A percentile compares a stretch with the other conserved stretches of the same genome.
These are phyloP conservation scores for Talaromyces stipitatus DNA, from an alignment of 495 filamentous ascomycete genomes.

Conservation along the genomic window DNA sequence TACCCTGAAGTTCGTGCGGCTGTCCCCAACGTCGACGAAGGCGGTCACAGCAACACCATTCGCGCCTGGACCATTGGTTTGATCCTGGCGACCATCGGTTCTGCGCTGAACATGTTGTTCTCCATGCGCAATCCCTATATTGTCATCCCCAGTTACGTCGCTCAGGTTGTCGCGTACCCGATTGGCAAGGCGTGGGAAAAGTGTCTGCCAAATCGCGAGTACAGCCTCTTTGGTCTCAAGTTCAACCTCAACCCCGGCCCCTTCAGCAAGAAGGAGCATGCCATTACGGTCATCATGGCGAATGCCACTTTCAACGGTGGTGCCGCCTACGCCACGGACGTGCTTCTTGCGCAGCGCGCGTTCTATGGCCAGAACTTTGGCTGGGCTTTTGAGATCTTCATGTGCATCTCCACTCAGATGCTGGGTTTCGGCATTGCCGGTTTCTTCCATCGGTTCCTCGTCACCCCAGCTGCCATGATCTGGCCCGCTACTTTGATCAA, in stretches of 20 bases:
- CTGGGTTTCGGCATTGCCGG: slow-evolving; percentile 68
- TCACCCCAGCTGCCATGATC: slow-evolving; percentile 61
- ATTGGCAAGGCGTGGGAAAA: slow-evolving; percentile 51
- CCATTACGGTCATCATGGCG: slow-evolving; percentile 66
- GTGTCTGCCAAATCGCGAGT: slow-evolving; percentile 42
- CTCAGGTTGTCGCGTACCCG: slow-evolving; percentile 64
- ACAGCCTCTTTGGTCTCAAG: slow-evolving; percentile 46
- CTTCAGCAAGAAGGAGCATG: slow-evolving; percentile 73
- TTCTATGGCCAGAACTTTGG: slow-evolving; percentile 65
- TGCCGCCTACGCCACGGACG: slow-evolving; percentile 61
- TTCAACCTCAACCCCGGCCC: slow-evolving; percentile 60
- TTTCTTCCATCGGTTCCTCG: slow-evolving; percentile 56
- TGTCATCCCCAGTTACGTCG: slow-evolving; percentile 58
- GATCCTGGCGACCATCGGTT: slow-evolving; percentile 56
- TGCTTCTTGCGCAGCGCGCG: slow-evolving; percentile 54
- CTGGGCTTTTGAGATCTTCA: slow-evolving; percentile 58
- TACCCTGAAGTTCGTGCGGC: slow-evolving; percentile 54
- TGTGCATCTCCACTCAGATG: slow-evolving; percentile 63
- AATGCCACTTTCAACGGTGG: slow-evolving; percentile 41
- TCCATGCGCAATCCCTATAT: slow-evolving; percentile 61
- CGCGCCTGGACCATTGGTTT: slow-evolving; percentile 68
- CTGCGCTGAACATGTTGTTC: slow-evolving; percentile 64
- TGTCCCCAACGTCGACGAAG: slow-evolving; percentile 51
- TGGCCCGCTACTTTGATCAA: slow-evolving; percentile 63
- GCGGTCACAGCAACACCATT: slow-evolving; percentile 58